phyloP scores from a whole-genome alignment of 352 stramenopile species.

The Pythium phragmitis region DNA sequence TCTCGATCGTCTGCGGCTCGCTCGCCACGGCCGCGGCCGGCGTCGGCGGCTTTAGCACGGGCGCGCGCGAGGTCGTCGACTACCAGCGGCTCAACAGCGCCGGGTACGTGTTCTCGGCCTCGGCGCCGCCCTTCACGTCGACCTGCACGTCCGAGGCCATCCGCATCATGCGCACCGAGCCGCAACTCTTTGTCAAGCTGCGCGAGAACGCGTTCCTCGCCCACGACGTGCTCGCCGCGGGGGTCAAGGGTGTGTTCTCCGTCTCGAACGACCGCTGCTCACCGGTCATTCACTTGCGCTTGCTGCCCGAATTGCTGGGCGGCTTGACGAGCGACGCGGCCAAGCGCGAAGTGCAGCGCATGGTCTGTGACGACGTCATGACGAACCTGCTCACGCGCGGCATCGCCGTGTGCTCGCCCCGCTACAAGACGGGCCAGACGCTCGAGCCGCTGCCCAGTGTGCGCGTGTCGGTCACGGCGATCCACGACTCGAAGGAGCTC shows the following conservation, averaged over 20 bases:
- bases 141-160: slow-evolving; percentile 87
- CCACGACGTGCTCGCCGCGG: slow-evolving; percentile 49
- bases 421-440: slow-evolving; percentile 67
- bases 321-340: slow-evolving; percentile 41
- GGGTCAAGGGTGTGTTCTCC: slow-evolving; percentile 38
- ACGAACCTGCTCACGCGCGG: slow-evolving; percentile 56
- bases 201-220: slow-evolving; percentile 60
- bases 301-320: slow-evolving; percentile 44
- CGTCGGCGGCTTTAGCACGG: slow-evolving; percentile 96
- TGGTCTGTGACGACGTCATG: slow-evolving; percentile 70
- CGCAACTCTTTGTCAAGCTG: slow-evolving; percentile 66
- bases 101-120: slow-evolving; percentile 99
- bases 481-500: slow-evolving; percentile 60
- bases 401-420: slow-evolving; percentile 69
- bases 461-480: slow-evolving; percentile 71
- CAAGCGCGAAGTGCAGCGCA: slow-evolving; percentile 46
- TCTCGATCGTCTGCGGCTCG: slow-evolving; percentile 95
- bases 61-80: slow-evolving; percentile 95
- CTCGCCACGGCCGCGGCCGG: slow-evolving; percentile 92
- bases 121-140: slow-evolving; percentile 95
- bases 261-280: slow-evolving; percentile 64
- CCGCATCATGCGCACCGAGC: slow-evolving; percentile 79
- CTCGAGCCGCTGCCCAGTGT: slow-evolving; percentile 68
- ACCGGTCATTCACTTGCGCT: slow-evolving; percentile 70
- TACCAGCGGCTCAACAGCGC: slow-evolving; percentile 98